Evolutionary conservation across 2,329 filamentous ascomycete species (phyloP), one percentile per base, ranked within the genome.

Genomic region (Penicillium sp.): DNA sequence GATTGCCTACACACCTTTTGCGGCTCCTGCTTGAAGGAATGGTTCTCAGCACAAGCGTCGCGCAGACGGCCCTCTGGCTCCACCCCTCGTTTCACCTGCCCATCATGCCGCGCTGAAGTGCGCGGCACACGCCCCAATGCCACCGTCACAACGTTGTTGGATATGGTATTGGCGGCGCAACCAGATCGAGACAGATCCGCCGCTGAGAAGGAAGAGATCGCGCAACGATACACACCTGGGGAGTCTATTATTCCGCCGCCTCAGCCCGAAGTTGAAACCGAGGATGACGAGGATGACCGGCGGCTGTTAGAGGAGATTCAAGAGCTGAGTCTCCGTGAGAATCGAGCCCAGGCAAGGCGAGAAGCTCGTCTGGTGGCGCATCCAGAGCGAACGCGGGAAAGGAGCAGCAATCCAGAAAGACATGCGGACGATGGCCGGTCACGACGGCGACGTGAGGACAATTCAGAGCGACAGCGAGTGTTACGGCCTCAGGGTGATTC

Each of bases 1-100:
- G 88, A 95, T 74, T 95, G 89, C 66, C 80, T 95, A 36, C 89
- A 95, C 71, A 96, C 91, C 37, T 98, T 94, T 70, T 98, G 93
- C 74, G 93, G 90, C 54, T 86, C 87, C 31, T 98, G 93, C 65
- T 70, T 97, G 49, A 95, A 95, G 69, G 89, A 95, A 74, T 98
- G 93, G 93, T 98, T 97, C 66, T 74, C 77, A 53, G 93, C 83
- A 69, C 89, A 95, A 67, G 83, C 84, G 29, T 74, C 77, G 24
- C 80, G 52, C 57, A 74, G 43, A 63, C 76, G 56, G 62, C 77
- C 59, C 50, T 74, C 60, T 58, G 70, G 53, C 64, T 78, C 63
- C 14, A 54, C 66, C 6, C 71, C 77, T 43, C 78, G 77, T 37
- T 95, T 89, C 67, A 96, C 89, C 37, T 98, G 93, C 72, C 93